A percentile compares a stretch with the other conserved stretches of the same genome.
These are phyloP conservation scores for Peronospora farinosa DNA, from an alignment of 352 stramenopile genomes.

Conservation along the genomic window DNA sequence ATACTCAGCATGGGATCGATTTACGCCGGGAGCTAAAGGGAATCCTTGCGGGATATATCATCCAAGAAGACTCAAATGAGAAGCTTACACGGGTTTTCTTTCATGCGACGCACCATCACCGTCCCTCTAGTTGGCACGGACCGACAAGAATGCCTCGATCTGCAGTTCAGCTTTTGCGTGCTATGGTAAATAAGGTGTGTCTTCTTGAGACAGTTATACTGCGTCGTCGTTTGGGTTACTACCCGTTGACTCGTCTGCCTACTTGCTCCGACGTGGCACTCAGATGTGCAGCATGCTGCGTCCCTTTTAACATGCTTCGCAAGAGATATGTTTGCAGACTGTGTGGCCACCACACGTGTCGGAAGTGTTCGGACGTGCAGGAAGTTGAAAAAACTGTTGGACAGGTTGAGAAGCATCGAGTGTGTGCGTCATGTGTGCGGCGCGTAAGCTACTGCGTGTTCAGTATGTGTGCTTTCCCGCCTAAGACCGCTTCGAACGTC, in stretches of 20 bases:
- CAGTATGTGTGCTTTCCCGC: constrained; percentile 24
- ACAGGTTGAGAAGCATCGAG: constrained; percentile 33
- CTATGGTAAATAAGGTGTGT: constrained; percentile 38
- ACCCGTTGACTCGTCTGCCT: constrained; percentile 31
- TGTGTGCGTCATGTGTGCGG: constrained; percentile 43
- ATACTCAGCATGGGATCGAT: constrained; percentile 15
- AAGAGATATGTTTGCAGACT: constrained; percentile 50
- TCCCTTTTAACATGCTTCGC: constrained; percentile 41
- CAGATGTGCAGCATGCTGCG: constrained; percentile 43
- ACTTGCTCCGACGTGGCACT: constrained; percentile 17
- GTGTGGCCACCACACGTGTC: constrained; percentile 47
- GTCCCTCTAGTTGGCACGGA: constrained; percentile 1
- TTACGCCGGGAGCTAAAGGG: constrained; percentile 29
- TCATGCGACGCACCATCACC: constrained; percentile 34
- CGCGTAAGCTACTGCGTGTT: constrained; percentile 54
- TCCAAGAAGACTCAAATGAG: constrained; percentile 49
- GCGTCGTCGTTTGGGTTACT: constrained; percentile 47
- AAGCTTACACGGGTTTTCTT: constrained; percentile 66
- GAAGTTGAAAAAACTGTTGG: constrained; percentile 44
- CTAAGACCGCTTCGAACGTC: constrained; percentile 21
- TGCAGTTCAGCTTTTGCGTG: constrained; percentile 41
- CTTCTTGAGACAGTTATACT: constrained; percentile 38
- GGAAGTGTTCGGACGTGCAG: constrained; percentile 43
- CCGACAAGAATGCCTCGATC: constrained; percentile 26
- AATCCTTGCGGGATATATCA: constrained; percentile 47